Evolutionary conservation across 1,139 yeast species (phyloP).

Genomic region (Eremothecium sinecaudum): DNA sequence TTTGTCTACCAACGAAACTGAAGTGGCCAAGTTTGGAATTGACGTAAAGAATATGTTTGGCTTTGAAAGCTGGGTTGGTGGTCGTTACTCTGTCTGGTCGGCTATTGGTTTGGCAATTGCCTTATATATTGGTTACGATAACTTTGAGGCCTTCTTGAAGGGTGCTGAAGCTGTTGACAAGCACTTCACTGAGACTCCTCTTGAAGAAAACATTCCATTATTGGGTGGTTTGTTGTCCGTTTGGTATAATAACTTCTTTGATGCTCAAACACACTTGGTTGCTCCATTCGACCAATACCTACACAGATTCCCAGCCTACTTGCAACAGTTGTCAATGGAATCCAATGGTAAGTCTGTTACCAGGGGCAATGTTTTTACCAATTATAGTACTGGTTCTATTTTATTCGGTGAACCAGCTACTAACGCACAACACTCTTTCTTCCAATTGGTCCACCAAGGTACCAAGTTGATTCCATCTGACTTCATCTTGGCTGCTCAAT

Average conservation of each 20-base stretch:
- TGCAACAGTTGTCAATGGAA: conserved; percentile 98
- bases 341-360: conserved; percentile 97
- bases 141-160: conserved; percentile 80
- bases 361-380: conserved; percentile 80
- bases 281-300: conserved; percentile 98
- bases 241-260: conserved; percentile 97
- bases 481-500: conserved; percentile 91
- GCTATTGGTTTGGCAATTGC: conserved; percentile 96
- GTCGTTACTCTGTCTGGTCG: conserved; percentile 98
- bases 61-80: conserved; percentile 98
- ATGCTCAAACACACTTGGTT: conserved; percentile 95
- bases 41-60: conserved; percentile 98
- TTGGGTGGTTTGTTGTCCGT: conserved; percentile 88
- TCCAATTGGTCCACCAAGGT: conserved; percentile 98
- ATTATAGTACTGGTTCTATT: conserved; percentile 92
- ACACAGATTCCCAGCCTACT: conserved; percentile 98
- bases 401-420: conserved; percentile 98
- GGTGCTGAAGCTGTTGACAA: conserved; percentile 97
- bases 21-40: conserved; percentile 89
- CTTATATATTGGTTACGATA: conserved; percentile 87
- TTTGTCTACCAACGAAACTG: conserved; percentile 82
- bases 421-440: conserved; percentile 97
- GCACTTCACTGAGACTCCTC: conserved; percentile 75
- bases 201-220: conserved; percentile 85
- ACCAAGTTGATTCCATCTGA: conserved; percentile 95